These are phyloP conservation scores for Saccharomycopsis synnaedendra DNA, from an alignment of 805 yeast species.

Conservation along the genomic window DNA sequence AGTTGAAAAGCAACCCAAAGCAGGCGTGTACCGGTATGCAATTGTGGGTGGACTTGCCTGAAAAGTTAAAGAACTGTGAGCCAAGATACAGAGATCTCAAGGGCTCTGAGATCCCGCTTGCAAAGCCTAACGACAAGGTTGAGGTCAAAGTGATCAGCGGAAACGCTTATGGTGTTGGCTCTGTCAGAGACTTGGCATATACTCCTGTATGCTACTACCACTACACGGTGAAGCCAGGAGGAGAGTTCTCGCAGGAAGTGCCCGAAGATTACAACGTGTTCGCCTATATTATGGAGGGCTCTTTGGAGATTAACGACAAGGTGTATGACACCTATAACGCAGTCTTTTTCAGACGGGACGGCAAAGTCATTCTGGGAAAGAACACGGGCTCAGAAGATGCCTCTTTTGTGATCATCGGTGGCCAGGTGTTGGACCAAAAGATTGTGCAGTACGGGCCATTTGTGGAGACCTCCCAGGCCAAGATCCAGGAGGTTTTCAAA, in stretches of 20 bases:
- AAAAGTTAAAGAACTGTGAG: slow-evolving; percentile 42
- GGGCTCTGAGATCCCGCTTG: slow-evolving; percentile 40
- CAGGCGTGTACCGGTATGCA: slow-evolving; percentile 61
- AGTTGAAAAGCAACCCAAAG: slow-evolving; percentile 26
- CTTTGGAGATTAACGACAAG: slow-evolving; percentile 35
- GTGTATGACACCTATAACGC: slow-evolving; percentile 34
- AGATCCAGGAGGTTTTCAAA: slow-evolving; percentile 55
- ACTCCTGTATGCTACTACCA: slow-evolving; percentile 73
- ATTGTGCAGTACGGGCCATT: slow-evolving; percentile 87
- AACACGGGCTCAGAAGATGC: slow-evolving; percentile 25
- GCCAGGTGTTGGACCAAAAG: slow-evolving; percentile 60
- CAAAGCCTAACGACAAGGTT: slow-evolving; percentile 50
- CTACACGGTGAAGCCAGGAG: slow-evolving; percentile 54
- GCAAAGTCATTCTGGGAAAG: slow-evolving; percentile 45
- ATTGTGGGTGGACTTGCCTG: slow-evolving; percentile 81
- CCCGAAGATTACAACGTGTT: slow-evolving; percentile 57
- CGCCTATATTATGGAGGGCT: slow-evolving; percentile 56
- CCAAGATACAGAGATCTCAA: slow-evolving; percentile 64
- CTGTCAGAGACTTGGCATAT: slow-evolving; percentile 64
- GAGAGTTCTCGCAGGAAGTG: slow-evolving; percentile 46
- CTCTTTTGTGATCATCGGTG: slow-evolving; percentile 62
- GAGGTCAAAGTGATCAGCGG: slow-evolving; percentile 70
- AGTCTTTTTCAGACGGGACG: slow-evolving; percentile 60
- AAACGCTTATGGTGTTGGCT: slow-evolving; percentile 60
- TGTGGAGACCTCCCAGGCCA: slow-evolving; percentile 60